Conservation (phyloP, 129 eudicot genomes). For the Heracleum sosnowskyi region DNA sequence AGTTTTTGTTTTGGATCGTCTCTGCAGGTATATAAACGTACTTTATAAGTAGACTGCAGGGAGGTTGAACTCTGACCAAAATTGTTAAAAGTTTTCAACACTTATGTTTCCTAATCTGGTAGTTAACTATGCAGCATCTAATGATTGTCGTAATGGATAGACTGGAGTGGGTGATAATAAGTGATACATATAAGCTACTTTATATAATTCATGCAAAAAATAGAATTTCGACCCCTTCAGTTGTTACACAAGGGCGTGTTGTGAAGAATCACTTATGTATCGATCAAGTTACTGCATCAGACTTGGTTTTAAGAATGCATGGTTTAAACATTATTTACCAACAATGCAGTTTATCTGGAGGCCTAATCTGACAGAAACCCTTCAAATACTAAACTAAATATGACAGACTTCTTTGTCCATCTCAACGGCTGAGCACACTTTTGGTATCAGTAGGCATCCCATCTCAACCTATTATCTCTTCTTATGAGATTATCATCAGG, state of each 20-base stretch:
- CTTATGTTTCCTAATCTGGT: not conserved
- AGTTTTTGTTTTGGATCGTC: constrained; percentile 44
- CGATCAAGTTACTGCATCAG: not conserved
- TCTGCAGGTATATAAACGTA: constrained; percentile 40
- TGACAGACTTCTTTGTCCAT: not conserved
- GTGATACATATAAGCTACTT: not conserved
- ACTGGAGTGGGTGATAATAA: not conserved
- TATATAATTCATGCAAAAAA: not conserved
- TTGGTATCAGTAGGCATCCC: not conserved
- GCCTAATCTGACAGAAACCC: not conserved
- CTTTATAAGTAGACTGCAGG: not conserved
- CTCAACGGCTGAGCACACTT: not conserved
- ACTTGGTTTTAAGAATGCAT: not conserved
- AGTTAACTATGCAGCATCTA: not conserved
- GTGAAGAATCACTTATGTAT: not conserved
- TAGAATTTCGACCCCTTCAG: not conserved
- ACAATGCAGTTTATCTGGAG: not conserved
- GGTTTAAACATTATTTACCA: not conserved
- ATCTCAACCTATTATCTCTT: not conserved
- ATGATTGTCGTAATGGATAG: not conserved
- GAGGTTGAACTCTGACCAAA: not conserved
- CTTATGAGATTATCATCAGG: not conserved
- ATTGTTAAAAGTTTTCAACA: not conserved
- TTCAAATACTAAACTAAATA: not conserved
- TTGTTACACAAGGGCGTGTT: not conserved